Evolutionary conservation across 2,329 filamentous ascomycete species (phyloP).

Genomic region (Myriosclerotinia duriaeana): DNA sequence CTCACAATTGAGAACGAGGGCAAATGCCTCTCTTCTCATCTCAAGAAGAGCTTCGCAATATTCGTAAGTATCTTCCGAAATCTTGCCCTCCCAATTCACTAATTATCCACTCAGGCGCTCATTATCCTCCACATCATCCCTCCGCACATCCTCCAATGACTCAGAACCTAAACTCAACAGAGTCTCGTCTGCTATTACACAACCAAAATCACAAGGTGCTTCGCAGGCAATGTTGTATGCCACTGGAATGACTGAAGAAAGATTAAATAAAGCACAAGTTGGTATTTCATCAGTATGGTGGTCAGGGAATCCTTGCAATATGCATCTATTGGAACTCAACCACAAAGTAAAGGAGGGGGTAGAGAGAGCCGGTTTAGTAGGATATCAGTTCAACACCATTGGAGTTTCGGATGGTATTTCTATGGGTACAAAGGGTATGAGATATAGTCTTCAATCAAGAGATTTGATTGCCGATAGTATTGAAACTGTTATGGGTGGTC

Average conservation of each 20-base stretch:
- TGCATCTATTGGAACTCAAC: constrained; percentile 85
- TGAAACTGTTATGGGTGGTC: constrained; percentile 97
- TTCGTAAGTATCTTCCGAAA: constrained; percentile 31
- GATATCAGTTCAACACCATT: constrained; percentile 98
- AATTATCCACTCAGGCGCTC: constrained; percentile 34
- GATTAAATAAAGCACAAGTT: constrained; percentile 95
- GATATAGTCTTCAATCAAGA: constrained; percentile 88
- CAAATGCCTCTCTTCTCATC: constrained; percentile 35
- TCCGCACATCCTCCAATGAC: constrained; percentile 35
- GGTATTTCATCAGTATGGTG: constrained; percentile 99
- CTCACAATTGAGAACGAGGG: constrained; percentile 38
- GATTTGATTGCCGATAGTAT: constrained; percentile 98
- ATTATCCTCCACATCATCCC: constrained; percentile 37
- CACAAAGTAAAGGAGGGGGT: constrained; percentile 59
- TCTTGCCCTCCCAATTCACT: constrained; percentile 19
- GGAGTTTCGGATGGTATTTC: constrained; percentile 97
- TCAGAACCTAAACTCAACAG: constrained; percentile 66
- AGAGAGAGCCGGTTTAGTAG: constrained; percentile 74
- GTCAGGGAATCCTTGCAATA: constrained; percentile 97
- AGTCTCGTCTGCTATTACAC: constrained; percentile 81
- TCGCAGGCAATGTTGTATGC: constrained; percentile 99
- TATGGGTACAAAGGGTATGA: constrained; percentile 97
- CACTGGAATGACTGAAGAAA: constrained; percentile 79
- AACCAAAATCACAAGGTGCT: constrained; percentile 96
- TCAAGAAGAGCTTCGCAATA: constrained; percentile 38